Evolutionary conservation across 345 rosid species (phyloP), one percentile per base, ranked within the genome.

Genomic region (Salix caprea): DNA sequence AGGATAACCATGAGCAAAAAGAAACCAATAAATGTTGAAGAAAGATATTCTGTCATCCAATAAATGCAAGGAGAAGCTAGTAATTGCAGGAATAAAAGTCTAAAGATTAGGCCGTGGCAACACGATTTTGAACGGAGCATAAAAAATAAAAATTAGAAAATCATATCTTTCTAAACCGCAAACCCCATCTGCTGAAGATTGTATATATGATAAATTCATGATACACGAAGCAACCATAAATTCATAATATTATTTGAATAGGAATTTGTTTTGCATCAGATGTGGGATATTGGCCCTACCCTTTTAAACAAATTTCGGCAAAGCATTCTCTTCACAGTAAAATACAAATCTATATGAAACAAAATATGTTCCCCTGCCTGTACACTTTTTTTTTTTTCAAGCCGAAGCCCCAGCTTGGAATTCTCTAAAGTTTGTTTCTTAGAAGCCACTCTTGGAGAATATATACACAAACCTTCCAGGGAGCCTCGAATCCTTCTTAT

Each of bases 201-300:
- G 15, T 5, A 50, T 21, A 75, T 75, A 34, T 67, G 77, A 50
- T 46, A 66, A 66, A 34, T 75, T 36, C 66, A 32, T 34, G 65
- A 18, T 42, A 40, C n/a, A 74, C 39, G n/a, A 32, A 64, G 56
- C 54, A 52, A 16, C 21, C 39, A 28, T 52, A 1, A 74, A 61
- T 68, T 19, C 30, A 28, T 28, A 28, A 28, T 28, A 28, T 28
- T 28, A 28, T 74, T 74, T 74, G 74, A 79, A 74, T 48, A 58
- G 28, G 74, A 73, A 54, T 39, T 67, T 54, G 42, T 52, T 56
- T 36, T 69, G 46, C 39, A 18, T 50, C n/a, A 0, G 0, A 16
- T 15, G 56, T 15, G 56, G 19, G 56, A 15, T 16, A 50, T 16
- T 1, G 19, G 21, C 5, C 5, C 19, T 50, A 0, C 56, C 56